phyloP scores from a whole-genome alignment of 192 early-diverging fungal genomes.

The Coemansia sp. region DNA sequence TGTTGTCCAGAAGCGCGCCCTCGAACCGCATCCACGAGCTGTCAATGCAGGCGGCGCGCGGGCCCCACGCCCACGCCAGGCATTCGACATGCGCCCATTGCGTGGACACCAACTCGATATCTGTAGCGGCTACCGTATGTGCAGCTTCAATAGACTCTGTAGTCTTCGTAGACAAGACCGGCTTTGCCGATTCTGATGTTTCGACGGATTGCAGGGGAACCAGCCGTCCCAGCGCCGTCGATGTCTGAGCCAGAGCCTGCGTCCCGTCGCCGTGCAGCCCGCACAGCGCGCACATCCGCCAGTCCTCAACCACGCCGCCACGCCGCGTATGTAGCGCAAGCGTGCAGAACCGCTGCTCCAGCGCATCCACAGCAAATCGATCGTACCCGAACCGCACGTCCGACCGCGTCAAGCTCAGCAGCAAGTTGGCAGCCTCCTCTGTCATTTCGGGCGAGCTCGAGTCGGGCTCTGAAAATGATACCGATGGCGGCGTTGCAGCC shows the following conservation, averaged over 20 bases:
- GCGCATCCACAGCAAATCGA: conserved; percentile 18
- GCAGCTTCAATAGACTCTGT: too few species aligned
- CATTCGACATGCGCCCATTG: conserved; percentile 49
- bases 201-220: conserved; percentile 14
- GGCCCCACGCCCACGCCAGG: conserved; percentile 51
- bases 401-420: conserved; percentile 44
- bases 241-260: too few species aligned
- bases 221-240: conserved; percentile 24
- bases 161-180: too few species aligned
- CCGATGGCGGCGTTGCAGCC: not conserved
- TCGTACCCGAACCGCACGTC: conserved; percentile 43
- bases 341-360: conserved; percentile 30
- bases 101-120: too few species aligned
- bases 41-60: conserved; percentile 13
- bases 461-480: not conserved
- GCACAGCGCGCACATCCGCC: conserved; percentile 33
- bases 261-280: conserved; percentile 35
- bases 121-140: not conserved
- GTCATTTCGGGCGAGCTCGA: not conserved
- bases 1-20: conserved; percentile 13
- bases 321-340: not conserved
- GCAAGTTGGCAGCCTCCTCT: conserved; percentile 37
- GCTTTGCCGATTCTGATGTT: not conserved
- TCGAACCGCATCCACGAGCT: conserved; percentile 34
- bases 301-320: not conserved